These are phyloP conservation scores for Volvariella surrecta DNA, from an alignment of 1,284 basidiomycete species.

Conservation along the genomic window DNA sequence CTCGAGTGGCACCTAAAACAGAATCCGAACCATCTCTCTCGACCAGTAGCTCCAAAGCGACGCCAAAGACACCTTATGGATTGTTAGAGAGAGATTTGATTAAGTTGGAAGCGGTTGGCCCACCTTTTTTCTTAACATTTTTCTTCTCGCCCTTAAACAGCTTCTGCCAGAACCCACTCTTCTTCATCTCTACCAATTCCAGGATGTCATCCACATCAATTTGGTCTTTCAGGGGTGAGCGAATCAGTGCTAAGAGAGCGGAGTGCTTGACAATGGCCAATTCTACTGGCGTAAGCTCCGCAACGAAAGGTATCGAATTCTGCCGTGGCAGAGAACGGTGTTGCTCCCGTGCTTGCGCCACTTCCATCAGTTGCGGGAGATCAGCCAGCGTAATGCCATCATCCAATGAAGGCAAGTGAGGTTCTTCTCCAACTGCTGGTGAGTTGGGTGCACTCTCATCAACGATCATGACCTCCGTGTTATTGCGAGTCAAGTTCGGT, in stretches of 20 bases:
- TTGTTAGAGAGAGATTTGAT: slow-evolving; percentile 1
- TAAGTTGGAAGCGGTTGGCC: slow-evolving; percentile 15
- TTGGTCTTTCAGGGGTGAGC: slow-evolving; percentile 72
- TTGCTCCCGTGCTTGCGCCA: slow-evolving; percentile 84
- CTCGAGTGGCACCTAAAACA: slow-evolving; percentile 80
- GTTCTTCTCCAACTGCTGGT: slow-evolving; percentile 36
- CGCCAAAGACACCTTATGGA: slow-evolving; percentile 71
- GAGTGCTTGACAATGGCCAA: slow-evolving; percentile 89
- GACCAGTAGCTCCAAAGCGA: slow-evolving; percentile 91
- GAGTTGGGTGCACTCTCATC: slow-evolving; percentile 74
- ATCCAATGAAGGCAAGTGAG: slow-evolving; percentile 32
- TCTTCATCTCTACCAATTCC: slow-evolving; percentile 90
- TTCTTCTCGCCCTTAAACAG: slow-evolving; percentile 95
- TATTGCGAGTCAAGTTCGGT: slow-evolving; percentile 72
- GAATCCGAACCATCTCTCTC: slow-evolving; percentile 95
- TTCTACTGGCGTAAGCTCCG: slow-evolving; percentile 80
- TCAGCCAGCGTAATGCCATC: slow-evolving; percentile 95
- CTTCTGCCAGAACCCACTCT: slow-evolving; percentile 95
- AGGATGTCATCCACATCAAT: slow-evolving; percentile 89
- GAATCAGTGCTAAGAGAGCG: slow-evolving; percentile 76
- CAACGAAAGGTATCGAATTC: slow-evolving; percentile 72
- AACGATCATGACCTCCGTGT: slow-evolving; percentile 85
- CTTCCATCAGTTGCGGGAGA: slow-evolving; percentile 89
- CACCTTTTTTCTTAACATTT: slow-evolving; percentile 85
- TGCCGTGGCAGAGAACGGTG: slow-evolving; percentile 71